These are phyloP conservation scores for Rubia yunnanensis DNA, from an alignment of 257 asterid species.

Conservation along the genomic window DNA sequence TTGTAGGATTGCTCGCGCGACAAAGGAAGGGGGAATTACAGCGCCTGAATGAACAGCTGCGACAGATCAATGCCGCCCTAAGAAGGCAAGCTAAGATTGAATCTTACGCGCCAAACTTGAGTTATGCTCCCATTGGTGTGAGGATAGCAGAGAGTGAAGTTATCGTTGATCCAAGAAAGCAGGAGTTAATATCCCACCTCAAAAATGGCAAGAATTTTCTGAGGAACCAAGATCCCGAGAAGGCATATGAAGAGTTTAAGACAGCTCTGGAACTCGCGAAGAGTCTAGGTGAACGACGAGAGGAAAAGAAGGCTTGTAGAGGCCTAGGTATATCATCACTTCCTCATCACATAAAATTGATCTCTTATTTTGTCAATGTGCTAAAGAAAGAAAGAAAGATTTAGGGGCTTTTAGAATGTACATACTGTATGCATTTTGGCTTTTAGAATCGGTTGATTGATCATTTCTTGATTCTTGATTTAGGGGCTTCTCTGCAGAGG, in stretches of 20 bases:
- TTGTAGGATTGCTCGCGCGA: constrained; percentile 84
- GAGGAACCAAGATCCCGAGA: constrained; percentile 78
- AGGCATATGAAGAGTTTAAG: constrained; percentile 77
- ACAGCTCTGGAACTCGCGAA: constrained; percentile 78
- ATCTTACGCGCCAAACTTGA: constrained; percentile 92
- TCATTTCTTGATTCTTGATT: neutral
- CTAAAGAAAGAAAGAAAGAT: neutral
- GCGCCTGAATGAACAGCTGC: constrained; percentile 86
- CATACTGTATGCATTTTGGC: too few relatives aligned
- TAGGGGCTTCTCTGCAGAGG: constrained; percentile 94
- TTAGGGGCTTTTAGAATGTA: too few relatives aligned
- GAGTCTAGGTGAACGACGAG: constrained; percentile 62
- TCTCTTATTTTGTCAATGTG: neutral
- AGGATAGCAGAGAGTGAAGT: constrained; percentile 73
- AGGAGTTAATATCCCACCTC: constrained; percentile 57
- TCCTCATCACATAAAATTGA: neutral
- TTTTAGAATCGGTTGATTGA: neutral
- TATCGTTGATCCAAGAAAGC: constrained; percentile 78
- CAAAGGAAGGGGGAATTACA: constrained; percentile 82
- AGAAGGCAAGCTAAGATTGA: constrained; percentile 97
- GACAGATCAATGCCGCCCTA: constrained; percentile 85
- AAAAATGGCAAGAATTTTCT: constrained; percentile 79
- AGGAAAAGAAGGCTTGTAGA: constrained; percentile 97
- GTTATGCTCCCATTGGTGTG: constrained; percentile 82
- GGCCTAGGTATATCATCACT: constrained; percentile 61